Conservation (phyloP, 2,329 filamentous ascomycete genomes). For the Microthyrium microscopicum region DNA sequence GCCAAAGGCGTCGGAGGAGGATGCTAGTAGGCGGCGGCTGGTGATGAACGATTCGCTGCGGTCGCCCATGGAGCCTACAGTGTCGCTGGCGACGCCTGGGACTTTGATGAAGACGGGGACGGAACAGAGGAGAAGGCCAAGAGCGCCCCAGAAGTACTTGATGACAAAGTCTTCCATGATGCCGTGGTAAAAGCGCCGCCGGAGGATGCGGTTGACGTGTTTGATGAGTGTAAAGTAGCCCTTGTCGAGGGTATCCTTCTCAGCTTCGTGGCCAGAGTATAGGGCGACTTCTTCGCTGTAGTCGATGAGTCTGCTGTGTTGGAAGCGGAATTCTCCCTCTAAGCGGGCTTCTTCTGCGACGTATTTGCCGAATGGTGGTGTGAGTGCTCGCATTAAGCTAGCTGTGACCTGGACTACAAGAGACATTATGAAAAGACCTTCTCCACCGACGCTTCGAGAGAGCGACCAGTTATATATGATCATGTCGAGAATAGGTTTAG, state of each 20-base stretch:
- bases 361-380: constrained; percentile 92
- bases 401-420: constrained; percentile 86
- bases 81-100: constrained; percentile 35
- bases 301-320: constrained; percentile 87
- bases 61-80: constrained; percentile 46
- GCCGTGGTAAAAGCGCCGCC: constrained; percentile 86
- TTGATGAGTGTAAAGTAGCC: constrained; percentile 98
- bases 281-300: constrained; percentile 90
- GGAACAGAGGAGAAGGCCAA: constrained; percentile 82
- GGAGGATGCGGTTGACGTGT: constrained; percentile 90
- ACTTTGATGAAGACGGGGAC: constrained; percentile 93
- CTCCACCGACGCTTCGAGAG: constrained; percentile 86
- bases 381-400: constrained; percentile 81
- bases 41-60: constrained; percentile 70
- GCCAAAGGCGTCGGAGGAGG: constrained; percentile 87
- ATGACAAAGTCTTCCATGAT: constrained; percentile 99
- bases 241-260: constrained; percentile 94
- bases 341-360: constrained; percentile 89
- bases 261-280: constrained; percentile 79
- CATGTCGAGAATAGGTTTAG: constrained; percentile 90
- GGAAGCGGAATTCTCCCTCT: constrained; percentile 91
- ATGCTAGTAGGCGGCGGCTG: constrained; percentile 79
- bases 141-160: constrained; percentile 96
- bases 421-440: constrained; percentile 91
- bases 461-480: constrained; percentile 91